Evolutionary conservation across 2,329 filamentous ascomycete genomes (phyloP).

Genomic region (Nakataea oryzae): DNA sequence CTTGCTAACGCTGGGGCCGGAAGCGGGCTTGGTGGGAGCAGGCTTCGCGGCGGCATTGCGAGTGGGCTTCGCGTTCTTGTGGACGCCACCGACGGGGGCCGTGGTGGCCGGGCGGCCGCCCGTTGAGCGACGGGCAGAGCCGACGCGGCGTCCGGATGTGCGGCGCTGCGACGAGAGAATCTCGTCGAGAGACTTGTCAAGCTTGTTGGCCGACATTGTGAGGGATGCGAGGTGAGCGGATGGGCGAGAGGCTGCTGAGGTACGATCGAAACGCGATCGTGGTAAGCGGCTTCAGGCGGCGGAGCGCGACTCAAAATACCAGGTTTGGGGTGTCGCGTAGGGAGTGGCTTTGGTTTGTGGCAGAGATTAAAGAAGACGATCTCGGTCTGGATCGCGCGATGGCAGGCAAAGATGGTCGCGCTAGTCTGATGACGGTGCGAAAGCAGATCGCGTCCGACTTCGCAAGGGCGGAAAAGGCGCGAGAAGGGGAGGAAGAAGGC

Average conservation of each 20-base stretch:
- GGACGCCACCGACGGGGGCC: slow-evolving; percentile 68
- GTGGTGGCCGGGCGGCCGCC: slow-evolving; percentile 48
- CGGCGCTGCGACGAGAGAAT: slow-evolving; percentile 73
- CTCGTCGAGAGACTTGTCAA: slow-evolving; percentile 94
- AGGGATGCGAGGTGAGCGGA: slow-evolving; percentile 7
- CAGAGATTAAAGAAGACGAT: not conserved
- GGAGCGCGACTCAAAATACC: not conserved
- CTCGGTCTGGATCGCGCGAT: not conserved
- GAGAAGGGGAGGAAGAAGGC: not conserved
- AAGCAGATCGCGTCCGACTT: not conserved
- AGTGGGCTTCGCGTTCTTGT: slow-evolving; percentile 59
- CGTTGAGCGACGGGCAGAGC: slow-evolving; percentile 36
- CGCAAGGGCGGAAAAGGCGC: not conserved
- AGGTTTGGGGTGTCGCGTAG: not conserved
- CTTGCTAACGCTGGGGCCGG: slow-evolving; percentile 69
- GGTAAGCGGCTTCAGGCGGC: not conserved
- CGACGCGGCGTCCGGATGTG: slow-evolving; percentile 41
- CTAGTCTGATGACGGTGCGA: not conserved
- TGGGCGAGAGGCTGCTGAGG: not conserved
- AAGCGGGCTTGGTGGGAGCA: slow-evolving; percentile 52
- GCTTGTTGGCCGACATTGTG: slow-evolving; percentile 76
- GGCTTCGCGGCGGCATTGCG: slow-evolving; percentile 51
- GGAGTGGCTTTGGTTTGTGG: not conserved
- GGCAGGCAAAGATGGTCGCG: not conserved
- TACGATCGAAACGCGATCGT: not conserved